Evolutionary conservation across 345 rosid species (phyloP), one percentile per base, ranked within the genome.

Genomic region (Cardiospermum halicacabum): DNA sequence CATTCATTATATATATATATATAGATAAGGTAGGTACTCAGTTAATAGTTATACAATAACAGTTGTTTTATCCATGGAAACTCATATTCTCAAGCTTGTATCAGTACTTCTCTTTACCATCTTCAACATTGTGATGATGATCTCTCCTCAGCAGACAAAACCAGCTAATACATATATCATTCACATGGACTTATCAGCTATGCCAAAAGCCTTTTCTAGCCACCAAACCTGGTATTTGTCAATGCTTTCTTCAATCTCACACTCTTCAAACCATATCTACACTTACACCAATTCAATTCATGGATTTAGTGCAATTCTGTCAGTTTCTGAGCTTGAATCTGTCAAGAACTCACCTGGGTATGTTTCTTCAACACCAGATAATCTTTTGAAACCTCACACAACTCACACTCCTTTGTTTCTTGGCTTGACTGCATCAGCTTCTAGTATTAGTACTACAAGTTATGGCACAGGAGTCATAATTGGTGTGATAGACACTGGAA

Each of bases 401-500:
- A 79, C 83, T 3, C 81, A 66, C 55, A 72, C 83, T 11, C 65
- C 68, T n/a, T 43, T 69, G 15, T 79, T 72, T 70, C 75, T 79
- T 4, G 80, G 83, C 24, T 67, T 82, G n/a, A 73, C 54, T 36
- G 40, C 76, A 5, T 22, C 32, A 37, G 61, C 69, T 0, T 73
- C 78, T 1, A 64, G 70, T 3, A 74, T 79, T 79, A 69, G 72
- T 0, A 67, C 53, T 2, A 51, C 83, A 1, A 71, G 58, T 32
- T 75, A 47, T 26, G 83, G 86, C 1, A 56, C 74, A 7, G 78
- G 66, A 59, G 59, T 75, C 34, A 75, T 79, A 1, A 72, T 82
- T 24, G 86, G 83, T 36, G 55, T 76, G 10, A 74, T 82, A 16
- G 86, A 82, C 48, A 74, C 81, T 0, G 86, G 86, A 42, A 67